These are phyloP conservation scores for Alternaria postmessia DNA, from an alignment of 2,329 filamentous ascomycete genomes.

Conservation along the genomic window DNA sequence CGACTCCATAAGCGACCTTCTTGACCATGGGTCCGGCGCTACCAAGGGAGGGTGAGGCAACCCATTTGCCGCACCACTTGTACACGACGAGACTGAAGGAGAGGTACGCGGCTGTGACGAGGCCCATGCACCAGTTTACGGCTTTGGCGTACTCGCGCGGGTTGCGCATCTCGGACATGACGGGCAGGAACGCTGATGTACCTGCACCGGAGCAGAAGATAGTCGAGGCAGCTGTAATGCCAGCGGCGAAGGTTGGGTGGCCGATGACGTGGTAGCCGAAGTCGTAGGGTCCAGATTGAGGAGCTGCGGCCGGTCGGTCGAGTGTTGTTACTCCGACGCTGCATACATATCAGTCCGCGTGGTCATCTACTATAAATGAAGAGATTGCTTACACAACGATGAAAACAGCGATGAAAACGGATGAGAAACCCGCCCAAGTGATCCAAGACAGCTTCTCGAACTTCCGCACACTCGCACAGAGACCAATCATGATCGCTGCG, in stretches of 20 bases:
- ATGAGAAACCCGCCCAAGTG: constrained; percentile 67
- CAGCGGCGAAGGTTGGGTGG: constrained; percentile 65
- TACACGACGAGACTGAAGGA: constrained; percentile 69
- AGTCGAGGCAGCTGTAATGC: constrained; percentile 63
- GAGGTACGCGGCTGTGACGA: constrained; percentile 67
- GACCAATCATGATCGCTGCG: constrained; percentile 61
- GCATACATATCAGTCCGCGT: background rate
- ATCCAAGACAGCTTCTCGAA: constrained; percentile 70
- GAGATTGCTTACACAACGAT: constrained; percentile 56
- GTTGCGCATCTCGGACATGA: constrained; percentile 70
- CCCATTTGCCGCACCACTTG: constrained; percentile 68
- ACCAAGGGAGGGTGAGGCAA: constrained; percentile 68
- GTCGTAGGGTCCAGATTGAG: constrained; percentile 66
- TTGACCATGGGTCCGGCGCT: constrained; percentile 67
- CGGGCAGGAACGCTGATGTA: constrained; percentile 68
- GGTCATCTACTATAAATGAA: background rate
- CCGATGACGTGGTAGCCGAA: constrained; percentile 66
- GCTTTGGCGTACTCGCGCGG: constrained; percentile 69
- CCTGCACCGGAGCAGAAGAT: constrained; percentile 69
- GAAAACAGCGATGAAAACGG: constrained; percentile 66
- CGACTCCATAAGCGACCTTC: constrained; percentile 69
- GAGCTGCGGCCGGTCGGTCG: constrained; percentile 68
- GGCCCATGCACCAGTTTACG: constrained; percentile 65
- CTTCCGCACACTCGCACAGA: constrained; percentile 64
- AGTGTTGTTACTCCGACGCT: constrained; percentile 64